phyloP scores from a whole-genome alignment of 2,329 filamentous ascomycete species.

The Phialophora verrucosa region DNA sequence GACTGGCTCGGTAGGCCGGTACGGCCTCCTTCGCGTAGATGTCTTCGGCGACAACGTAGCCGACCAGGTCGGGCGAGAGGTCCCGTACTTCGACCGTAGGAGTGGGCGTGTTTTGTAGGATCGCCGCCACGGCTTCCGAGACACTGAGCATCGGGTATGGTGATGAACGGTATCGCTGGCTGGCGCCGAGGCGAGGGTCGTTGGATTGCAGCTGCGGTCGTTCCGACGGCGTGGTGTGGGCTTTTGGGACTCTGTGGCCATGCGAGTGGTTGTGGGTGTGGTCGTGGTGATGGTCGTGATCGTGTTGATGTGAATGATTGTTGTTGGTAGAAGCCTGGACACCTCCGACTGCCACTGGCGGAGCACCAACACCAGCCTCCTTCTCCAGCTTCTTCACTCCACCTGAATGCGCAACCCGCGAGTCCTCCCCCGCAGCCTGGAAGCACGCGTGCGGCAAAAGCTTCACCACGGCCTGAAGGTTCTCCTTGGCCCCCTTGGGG shows the following conservation, averaged over 20 bases:
- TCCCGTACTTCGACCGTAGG: slow-evolving; percentile 67
- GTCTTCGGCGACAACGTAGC: slow-evolving; percentile 80
- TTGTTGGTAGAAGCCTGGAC: slow-evolving; percentile 19
- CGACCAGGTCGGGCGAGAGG: slow-evolving; percentile 66
- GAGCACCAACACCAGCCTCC: slow-evolving; percentile 69
- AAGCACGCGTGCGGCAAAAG: slow-evolving; percentile 94
- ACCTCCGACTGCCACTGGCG: too few relatives aligned
- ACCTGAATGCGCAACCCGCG: slow-evolving; percentile 76
- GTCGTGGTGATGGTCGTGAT: slow-evolving; percentile 48
- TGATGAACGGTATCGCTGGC: slow-evolving; percentile 77
- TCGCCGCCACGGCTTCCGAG: slow-evolving; percentile 74
- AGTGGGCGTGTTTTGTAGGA: slow-evolving; percentile 73
- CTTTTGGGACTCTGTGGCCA: slow-evolving; percentile 63
- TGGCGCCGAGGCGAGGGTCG: slow-evolving; percentile 64
- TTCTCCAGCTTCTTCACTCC: slow-evolving; percentile 83
- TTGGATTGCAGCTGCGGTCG: slow-evolving; percentile 58
- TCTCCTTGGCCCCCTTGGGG: slow-evolving; percentile 93
- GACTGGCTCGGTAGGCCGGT: slow-evolving; percentile 91
- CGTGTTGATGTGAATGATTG: slow-evolving; percentile 38
- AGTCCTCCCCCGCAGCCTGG: slow-evolving; percentile 83
- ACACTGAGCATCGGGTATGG: slow-evolving; percentile 93
- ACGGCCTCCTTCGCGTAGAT: slow-evolving; percentile 81
- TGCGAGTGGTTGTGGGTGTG: slow-evolving; percentile 62
- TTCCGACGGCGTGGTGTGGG: slow-evolving; percentile 72
- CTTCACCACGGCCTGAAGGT: slow-evolving; percentile 84